Conservation (phyloP, 768 basidiomycete genomes). For the Candolleomyces aberdarensis region DNA sequence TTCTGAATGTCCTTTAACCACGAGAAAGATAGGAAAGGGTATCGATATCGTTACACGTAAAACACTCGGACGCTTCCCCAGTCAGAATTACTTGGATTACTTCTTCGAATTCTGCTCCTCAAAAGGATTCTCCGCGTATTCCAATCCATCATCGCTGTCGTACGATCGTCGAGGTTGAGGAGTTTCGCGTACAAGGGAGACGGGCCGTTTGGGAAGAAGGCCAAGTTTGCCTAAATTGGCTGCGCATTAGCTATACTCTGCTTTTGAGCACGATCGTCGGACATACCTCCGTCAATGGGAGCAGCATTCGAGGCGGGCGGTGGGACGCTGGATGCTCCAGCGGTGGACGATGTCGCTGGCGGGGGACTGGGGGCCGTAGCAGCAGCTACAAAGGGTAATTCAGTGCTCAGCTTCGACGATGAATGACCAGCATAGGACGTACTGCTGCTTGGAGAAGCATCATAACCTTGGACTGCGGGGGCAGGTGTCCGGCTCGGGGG, state of each 20-base stretch:
- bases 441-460: constrained; percentile 10
- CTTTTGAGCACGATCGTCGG: neutral
- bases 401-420: neutral
- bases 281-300: constrained; percentile 31
- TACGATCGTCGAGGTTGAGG: constrained; percentile 16
- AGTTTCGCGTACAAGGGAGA: constrained; percentile 39
- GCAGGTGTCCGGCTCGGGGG: constrained; percentile 12
- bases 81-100: constrained; percentile 16
- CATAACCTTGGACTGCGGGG: constrained; percentile 15
- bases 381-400: neutral
- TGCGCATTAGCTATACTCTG: neutral
- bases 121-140: constrained; percentile 75
- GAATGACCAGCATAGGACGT: neutral
- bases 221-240: constrained; percentile 56
- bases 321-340: constrained; percentile 3
- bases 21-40: neutral
- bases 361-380: neutral
- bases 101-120: constrained; percentile 40
- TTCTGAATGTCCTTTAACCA: neutral
- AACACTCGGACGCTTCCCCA: neutral
- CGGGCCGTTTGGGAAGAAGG: constrained; percentile 70
- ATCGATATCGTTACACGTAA: neutral
- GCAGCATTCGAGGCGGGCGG: constrained; percentile 13
- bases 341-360: neutral
- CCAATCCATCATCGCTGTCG: constrained; percentile 54